phyloP scores from a whole-genome alignment of 2,329 filamentous ascomycete genomes.

The Corniculantispora saksenae region DNA sequence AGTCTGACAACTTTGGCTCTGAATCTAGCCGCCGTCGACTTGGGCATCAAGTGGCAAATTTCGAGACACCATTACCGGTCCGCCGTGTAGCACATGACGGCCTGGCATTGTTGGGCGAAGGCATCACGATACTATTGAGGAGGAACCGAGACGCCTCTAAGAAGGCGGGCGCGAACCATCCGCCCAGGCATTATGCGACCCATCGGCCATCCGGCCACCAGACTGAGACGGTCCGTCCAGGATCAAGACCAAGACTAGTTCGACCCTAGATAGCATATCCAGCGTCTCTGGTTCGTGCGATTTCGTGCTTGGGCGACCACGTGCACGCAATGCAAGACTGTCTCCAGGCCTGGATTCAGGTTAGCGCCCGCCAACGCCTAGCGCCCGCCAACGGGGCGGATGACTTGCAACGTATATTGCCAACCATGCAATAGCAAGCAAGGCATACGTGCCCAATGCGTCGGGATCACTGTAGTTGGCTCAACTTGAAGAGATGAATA shows the following conservation, averaged over 20 bases:
- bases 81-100: neutral
- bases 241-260: neutral
- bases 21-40: neutral
- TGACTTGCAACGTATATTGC: neutral
- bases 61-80: neutral
- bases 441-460: neutral
- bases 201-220: neutral
- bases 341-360: neutral
- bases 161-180: neutral
- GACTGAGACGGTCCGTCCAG: neutral
- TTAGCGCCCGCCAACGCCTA: neutral
- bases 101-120: neutral
- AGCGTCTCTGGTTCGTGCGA: neutral
- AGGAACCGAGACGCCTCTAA: neutral
- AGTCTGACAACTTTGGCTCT: neutral
- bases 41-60: neutral
- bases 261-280: neutral
- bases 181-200: neutral
- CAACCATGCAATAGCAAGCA: neutral
- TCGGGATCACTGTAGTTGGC: neutral
- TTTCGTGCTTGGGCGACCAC: neutral
- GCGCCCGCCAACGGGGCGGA: neutral
- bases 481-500: neutral
- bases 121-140: neutral
- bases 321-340: neutral